Percentiles rank a stretch among this genome's conserved stretches.
Evolutionary conservation across 306 rosid species (phyloP).

Genomic region (Oxytropis ochrocephala): DNA sequence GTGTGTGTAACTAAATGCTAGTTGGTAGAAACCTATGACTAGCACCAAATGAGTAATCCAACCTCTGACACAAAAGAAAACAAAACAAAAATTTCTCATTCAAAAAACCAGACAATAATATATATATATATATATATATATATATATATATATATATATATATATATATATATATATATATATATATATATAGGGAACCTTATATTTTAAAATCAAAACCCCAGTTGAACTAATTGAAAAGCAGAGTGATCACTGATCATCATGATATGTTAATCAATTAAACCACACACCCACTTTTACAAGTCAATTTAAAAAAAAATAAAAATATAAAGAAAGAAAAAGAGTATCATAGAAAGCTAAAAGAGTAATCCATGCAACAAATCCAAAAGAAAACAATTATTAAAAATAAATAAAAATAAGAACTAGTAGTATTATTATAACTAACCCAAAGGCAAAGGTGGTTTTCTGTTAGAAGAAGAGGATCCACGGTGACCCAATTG

Average conservation of each 20-base stretch:
- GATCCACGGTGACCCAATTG: constrained; percentile 31
- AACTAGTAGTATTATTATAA: not conserved
- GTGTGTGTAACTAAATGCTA: constrained; percentile 11
- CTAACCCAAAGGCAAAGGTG: constrained; percentile 57
- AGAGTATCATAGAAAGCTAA: not conserved
- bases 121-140: too few species aligned
- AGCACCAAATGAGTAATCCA: not conserved
- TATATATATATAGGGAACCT: not conserved
- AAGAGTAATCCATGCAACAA: constrained; percentile 18
- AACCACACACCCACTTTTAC: not conserved
- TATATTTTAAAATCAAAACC: not conserved
- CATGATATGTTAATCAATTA: constrained; percentile 6
- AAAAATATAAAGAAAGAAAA: not conserved
- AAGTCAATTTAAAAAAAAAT: not conserved
- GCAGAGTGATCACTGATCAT: not conserved
- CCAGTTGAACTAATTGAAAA: constrained; percentile 7
- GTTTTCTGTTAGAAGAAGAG: constrained; percentile 37
- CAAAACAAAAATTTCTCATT: constrained; percentile 8
- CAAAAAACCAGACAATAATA: not conserved
- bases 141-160: too few species aligned
- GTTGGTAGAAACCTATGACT: constrained; percentile 14
- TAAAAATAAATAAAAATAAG: not conserved
- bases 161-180: too few species aligned
- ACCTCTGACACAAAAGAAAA: not conserved
- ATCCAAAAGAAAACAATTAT: not conserved